Base-by-base conservation (phyloP, 2,329 filamentous ascomycete species). In the Trichoderma simmonsii region DNA sequence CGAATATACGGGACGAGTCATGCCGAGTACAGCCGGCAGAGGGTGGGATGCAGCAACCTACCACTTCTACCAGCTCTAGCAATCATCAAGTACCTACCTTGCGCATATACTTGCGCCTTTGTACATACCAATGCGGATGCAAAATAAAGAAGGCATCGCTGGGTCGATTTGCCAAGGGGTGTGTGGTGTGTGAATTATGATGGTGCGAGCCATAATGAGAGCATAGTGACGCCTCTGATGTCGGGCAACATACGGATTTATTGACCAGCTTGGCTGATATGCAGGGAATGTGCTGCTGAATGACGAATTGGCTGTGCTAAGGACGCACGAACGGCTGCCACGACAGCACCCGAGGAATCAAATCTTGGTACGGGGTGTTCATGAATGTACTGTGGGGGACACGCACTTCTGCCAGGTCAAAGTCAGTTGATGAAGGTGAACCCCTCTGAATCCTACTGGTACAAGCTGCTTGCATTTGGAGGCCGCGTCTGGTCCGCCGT, bases 231-330 rank as follows among this genome's bases (percentile, higher is more conserved):
- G 68, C 68, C 51, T 59, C 32, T 57, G 48, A 64, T 56, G 57
- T 61, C 57, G 66, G 66, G 36, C 57, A 69, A 69, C 66, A 51
- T 51, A 48, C 28, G 24, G 11, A 36, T 26, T 61, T 21, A 34
- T 43, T 15, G 66, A 51, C 56, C 66, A 61, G 8, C 12, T 51
- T 69, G 66, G 21, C 26, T 69, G 57, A 51, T 51, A 54, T 69
- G 66, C 66, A 69, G 56, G 28, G 26, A 51, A 34, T 43, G 21
- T 15, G 56, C 66, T 69, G 68, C 68, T 43, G 68, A 57, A 70
- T 70, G 68, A 70, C 68, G 68, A 70, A 54, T 61, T 62, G 57
- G 66, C 57, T 28, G 57, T 69, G 66, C 66, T 62, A 69, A n/a
- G 48, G 28, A 36, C 39, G 66, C 66, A 69, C 57, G 56, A 69